phyloP scores from a whole-genome alignment of 441 rosid species.

The Oxalis stricta region DNA sequence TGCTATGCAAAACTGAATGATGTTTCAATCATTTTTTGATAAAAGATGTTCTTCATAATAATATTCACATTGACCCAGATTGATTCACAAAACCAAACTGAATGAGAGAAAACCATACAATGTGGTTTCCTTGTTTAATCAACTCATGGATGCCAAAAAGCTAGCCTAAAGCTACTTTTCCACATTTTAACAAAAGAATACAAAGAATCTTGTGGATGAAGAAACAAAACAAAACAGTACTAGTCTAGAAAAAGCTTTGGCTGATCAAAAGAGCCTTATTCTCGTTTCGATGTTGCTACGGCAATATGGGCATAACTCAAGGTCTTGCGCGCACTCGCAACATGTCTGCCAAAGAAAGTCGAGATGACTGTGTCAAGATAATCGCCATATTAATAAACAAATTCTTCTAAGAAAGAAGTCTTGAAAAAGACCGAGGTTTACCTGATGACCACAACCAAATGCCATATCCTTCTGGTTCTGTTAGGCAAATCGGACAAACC shows the following conservation, averaged over 20 bases:
- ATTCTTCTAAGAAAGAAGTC: neutral
- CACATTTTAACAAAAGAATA: neutral
- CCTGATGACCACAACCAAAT: conserved; percentile 66
- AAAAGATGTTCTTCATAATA: no score
- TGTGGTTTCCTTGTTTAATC: no score
- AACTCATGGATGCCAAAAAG: no score
- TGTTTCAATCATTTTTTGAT: no score
- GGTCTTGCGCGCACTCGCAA: conserved; percentile 51
- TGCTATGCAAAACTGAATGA: no score
- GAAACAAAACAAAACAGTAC: conserved; percentile 1
- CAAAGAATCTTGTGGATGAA: conserved; percentile 4
- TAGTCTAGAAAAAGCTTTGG: neutral
- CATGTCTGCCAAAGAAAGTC: conserved; percentile 31
- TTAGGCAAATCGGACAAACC: conserved; percentile 59
- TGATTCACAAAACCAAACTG: no score
- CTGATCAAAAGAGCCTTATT: conserved; percentile 43
- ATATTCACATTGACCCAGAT: no score
- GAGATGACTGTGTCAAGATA: neutral
- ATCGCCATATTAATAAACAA: neutral
- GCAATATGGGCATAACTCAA: conserved; percentile 47
- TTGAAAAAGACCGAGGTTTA: conserved; percentile 1
- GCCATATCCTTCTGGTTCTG: conserved; percentile 48
- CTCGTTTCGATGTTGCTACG: conserved; percentile 47
- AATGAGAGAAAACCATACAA: no score
- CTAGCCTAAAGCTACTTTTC: no score